These are phyloP conservation scores for Xerocomellus amylosporus DNA, from an alignment of 768 basidiomycete species.

Conservation along the genomic window DNA sequence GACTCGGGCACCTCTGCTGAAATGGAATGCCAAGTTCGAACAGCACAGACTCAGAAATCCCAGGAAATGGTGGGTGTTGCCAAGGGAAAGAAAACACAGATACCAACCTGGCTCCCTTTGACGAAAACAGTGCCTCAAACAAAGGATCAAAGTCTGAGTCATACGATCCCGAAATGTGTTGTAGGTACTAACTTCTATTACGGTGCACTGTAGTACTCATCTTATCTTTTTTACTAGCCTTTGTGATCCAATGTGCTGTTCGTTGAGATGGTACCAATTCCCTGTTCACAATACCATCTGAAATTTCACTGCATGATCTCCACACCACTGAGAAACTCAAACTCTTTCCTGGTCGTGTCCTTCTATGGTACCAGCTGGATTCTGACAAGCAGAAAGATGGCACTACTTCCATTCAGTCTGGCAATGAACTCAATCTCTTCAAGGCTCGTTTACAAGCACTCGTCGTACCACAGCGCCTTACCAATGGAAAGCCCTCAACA, in stretches of 20 bases:
- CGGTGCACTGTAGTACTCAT: background rate
- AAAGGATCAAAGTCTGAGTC: background rate
- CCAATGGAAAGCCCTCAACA: background rate
- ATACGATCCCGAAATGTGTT: background rate
- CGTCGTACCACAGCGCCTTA: background rate
- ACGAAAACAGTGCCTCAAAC: background rate
- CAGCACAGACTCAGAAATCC: background rate
- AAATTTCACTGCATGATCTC: background rate
- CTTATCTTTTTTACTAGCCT: background rate
- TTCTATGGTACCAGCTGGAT: background rate
- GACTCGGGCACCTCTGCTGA: background rate
- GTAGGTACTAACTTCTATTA: background rate
- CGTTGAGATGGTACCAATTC: background rate
- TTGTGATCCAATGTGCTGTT: background rate
- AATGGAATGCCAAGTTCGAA: background rate
- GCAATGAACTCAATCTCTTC: no score
- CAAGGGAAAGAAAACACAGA: background rate
- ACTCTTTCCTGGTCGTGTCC: background rate
- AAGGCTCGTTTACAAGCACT: no score
- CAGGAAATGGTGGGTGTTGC: background rate
- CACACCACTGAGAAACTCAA: background rate
- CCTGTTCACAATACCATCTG: background rate
- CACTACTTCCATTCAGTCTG: no score
- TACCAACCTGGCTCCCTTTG: background rate
- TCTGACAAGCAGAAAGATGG: background rate